Base-by-base conservation (phyloP, 2,329 filamentous ascomycete species). In the Arthrobotrys musiformis region DNA sequence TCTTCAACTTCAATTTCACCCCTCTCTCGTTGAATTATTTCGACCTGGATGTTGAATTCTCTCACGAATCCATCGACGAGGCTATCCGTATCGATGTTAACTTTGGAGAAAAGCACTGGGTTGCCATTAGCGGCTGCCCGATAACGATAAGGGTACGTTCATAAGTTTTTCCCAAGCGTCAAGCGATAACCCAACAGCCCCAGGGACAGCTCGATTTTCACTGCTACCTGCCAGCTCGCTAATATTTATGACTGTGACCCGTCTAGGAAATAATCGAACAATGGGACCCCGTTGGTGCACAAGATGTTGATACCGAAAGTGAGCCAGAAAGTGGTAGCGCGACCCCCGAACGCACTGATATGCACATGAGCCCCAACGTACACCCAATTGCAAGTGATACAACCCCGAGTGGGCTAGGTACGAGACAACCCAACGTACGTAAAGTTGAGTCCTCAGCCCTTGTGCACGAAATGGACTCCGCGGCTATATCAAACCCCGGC, bases 41-140 rank as follows among this genome's bases (percentile, higher is more conserved):
- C 26, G 22, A n/a, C 1, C 0, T 61, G 11, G 11, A 40, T 9
- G 13, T 69, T 5, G 17, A 48, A n/a, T 69, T 69, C 8, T 42
- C 44, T 5, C 54, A 69, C 28, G 42, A 60, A 33, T 40, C 24
- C 5, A 6, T 44, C n/a, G 19, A 61, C 4, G 33, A 30, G 15
- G 37, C 52, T 7, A 52, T 61, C 42, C 54, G 66, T 6, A 52
- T 69, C 19, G 40, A 69, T 37, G 66, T 69, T 1, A 61, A 37
- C 11, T 58, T 58, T 26, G 54, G 54, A 3, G 26, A 26, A 15
- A 40, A 2, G 0, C 54, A 37, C 30, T 58, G 54, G 30, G 54
- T 58, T 8, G 33, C 50, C 2, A 56, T 56, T 56, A 56, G 50
- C n/a, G 50, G 50, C 3, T 56, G 28, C 7, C 50, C 50, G 15